Conservation (phyloP, 768 basidiomycete genomes). For the Pholiota molesta region DNA sequence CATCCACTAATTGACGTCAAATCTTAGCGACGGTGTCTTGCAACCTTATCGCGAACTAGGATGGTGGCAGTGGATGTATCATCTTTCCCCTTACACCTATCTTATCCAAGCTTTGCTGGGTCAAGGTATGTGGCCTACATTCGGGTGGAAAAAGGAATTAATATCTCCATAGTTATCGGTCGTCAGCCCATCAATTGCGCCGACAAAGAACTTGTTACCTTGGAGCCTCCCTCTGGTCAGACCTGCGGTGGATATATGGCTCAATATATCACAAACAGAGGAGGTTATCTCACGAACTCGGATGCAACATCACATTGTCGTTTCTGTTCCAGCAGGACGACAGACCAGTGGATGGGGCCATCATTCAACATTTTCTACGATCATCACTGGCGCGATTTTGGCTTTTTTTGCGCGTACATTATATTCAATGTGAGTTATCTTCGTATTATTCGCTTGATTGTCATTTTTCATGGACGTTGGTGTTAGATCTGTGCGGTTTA, state of each 20-base stretch:
- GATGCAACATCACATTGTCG: slow-evolving; percentile 51
- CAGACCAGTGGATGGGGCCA: slow-evolving; percentile 55
- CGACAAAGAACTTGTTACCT: slow-evolving; percentile 57
- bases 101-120: slow-evolving; percentile 52
- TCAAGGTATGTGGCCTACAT: slow-evolving; percentile 37
- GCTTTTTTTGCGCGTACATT: slow-evolving; percentile 52
- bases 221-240: slow-evolving; percentile 61
- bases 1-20: slow-evolving; percentile 10
- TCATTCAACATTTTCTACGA: slow-evolving; percentile 66
- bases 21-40: slow-evolving; percentile 59
- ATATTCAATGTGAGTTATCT: slow-evolving; percentile 43
- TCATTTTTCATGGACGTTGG: neutral
- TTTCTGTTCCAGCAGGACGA: slow-evolving; percentile 56
- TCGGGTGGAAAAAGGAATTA: slow-evolving; percentile 25
- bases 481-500: slow-evolving; percentile 48
- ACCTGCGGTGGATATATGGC: slow-evolving; percentile 57
- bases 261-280: slow-evolving; percentile 49
- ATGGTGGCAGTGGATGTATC: slow-evolving; percentile 79
- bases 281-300: slow-evolving; percentile 64
- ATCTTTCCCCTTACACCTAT: slow-evolving; percentile 53
- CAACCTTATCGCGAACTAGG: slow-evolving; percentile 64
- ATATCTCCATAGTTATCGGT: slow-evolving; percentile 52
- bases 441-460: too few relatives aligned
- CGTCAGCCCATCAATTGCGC: slow-evolving; percentile 56
- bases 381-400: slow-evolving; percentile 54